Conservation (phyloP, 495 filamentous ascomycete genomes). For the Penicillium cataractarum region DNA sequence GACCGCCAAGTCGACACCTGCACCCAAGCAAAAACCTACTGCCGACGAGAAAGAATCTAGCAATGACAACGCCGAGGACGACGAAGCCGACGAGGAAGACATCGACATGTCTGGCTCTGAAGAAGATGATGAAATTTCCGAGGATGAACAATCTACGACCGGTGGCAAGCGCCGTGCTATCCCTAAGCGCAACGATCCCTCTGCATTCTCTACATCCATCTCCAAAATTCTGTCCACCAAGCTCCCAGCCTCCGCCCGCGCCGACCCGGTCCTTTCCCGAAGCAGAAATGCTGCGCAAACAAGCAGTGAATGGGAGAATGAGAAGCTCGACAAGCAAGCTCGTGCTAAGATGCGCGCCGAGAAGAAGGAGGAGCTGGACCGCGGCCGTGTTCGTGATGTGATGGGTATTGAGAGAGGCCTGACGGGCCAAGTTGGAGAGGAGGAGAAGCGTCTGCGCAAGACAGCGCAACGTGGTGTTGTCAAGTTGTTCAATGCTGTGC, state of each 20-base stretch:
- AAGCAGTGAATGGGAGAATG: slow-evolving; percentile 66
- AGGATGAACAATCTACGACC: slow-evolving; percentile 23
- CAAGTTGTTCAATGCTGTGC: slow-evolving; percentile 93
- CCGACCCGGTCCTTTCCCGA: slow-evolving; percentile 87
- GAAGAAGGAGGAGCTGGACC: slow-evolving; percentile 78
- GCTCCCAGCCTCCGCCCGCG: slow-evolving; percentile 73
- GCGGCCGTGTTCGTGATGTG: slow-evolving; percentile 85
- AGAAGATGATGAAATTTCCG: slow-evolving; percentile 27
- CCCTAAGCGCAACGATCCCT: slow-evolving; percentile 83
- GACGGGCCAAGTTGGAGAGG: slow-evolving; percentile 63
- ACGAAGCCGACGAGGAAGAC: slow-evolving; percentile 39
- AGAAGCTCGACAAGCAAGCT: slow-evolving; percentile 79
- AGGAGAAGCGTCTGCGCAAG: slow-evolving; percentile 81
- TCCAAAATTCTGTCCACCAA: slow-evolving; percentile 88
- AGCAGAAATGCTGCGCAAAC: slow-evolving; percentile 68
- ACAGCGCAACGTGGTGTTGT: slow-evolving; percentile 90
- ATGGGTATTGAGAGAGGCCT: slow-evolving; percentile 56
- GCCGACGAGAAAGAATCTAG: slow-evolving; percentile 16
- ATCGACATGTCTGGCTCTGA: slow-evolving; percentile 35
- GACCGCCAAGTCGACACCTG: slow-evolving; percentile 28
- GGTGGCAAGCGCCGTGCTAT: slow-evolving; percentile 32
- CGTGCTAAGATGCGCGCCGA: slow-evolving; percentile 77
- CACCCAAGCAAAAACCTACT: slow-evolving; percentile 19
- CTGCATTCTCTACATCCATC: slow-evolving; percentile 87
- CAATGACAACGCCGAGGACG: slow-evolving; percentile 36